These are phyloP conservation scores for Onygena corvina DNA, from an alignment of 2,329 filamentous ascomycete species.

Conservation along the genomic window DNA sequence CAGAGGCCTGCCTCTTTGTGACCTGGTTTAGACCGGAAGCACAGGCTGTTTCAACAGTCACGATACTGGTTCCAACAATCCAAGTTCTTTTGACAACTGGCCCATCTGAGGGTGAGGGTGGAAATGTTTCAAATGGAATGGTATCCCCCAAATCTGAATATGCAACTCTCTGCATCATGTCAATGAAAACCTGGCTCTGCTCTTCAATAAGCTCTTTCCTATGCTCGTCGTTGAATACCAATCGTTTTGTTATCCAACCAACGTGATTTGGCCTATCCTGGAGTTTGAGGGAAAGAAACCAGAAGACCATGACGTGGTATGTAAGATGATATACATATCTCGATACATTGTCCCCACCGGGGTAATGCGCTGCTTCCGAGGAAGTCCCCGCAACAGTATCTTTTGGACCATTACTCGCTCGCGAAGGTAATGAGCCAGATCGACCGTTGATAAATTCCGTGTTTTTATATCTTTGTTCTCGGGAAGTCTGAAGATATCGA, in stretches of 20 bases:
- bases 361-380: conserved; percentile 26
- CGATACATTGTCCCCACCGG: conserved; percentile 60
- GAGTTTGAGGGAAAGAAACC: conserved; percentile 84
- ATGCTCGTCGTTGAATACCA: conserved; percentile 63
- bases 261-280: conserved; percentile 74
- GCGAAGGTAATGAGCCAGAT: conserved; percentile 26
- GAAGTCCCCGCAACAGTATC: conserved; percentile 26
- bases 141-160: conserved; percentile 73
- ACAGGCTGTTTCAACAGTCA: conserved; percentile 39
- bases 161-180: conserved; percentile 83
- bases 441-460: conserved; percentile 25
- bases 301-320: conserved; percentile 91
- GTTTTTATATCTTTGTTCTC: conserved; percentile 43
- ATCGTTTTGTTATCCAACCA: conserved; percentile 75
- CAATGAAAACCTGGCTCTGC: conserved; percentile 83
- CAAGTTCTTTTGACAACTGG: conserved; percentile 37
- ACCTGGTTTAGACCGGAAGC: conserved; percentile 39
- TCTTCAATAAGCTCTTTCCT: conserved; percentile 72
- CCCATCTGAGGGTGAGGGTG: conserved; percentile 32
- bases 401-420: conserved; percentile 34
- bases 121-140: conserved; percentile 32
- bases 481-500: conserved; percentile 78
- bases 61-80: conserved; percentile 41
- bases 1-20: conserved; percentile 41
- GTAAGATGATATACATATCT: conserved; percentile 90